phyloP scores from a whole-genome alignment of 768 basidiomycete genomes.

The Panaeolus papilionaceus region DNA sequence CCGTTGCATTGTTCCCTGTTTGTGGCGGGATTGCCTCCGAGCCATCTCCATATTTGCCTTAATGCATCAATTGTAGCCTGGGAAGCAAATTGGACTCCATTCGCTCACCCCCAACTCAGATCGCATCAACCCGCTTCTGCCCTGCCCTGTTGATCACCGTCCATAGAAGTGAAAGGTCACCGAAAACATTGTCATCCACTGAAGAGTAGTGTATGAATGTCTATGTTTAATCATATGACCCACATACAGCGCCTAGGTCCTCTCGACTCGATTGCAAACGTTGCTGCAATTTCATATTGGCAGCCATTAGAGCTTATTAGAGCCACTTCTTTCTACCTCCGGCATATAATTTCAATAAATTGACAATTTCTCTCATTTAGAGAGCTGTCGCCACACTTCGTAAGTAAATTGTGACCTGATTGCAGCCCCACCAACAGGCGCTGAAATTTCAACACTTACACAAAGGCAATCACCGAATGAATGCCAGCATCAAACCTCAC shows the following conservation, averaged over 20 bases:
- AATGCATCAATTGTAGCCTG: constrained; percentile 8
- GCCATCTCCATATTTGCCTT: constrained; percentile 1
- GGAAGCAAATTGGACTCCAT: background rate
- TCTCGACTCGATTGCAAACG: too few species aligned
- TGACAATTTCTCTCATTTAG: background rate
- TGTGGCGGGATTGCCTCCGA: constrained; percentile 7
- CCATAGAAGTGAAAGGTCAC: too few species aligned
- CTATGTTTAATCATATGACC: too few species aligned
- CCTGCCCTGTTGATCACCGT: background rate
- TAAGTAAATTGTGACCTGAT: background rate
- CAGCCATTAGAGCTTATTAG: too few species aligned
- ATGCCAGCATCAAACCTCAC: background rate
- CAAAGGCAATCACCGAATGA: constrained; percentile 4
- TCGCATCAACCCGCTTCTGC: background rate
- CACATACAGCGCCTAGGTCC: too few species aligned
- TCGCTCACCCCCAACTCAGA: background rate
- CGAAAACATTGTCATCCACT: too few species aligned
- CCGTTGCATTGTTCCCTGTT: background rate
- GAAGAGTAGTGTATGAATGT: too few species aligned
- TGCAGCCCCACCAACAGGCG: background rate
- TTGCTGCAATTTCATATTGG: too few species aligned
- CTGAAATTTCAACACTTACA: background rate
- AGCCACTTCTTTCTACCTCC: background rate
- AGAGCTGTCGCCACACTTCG: background rate
- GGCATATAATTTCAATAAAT: background rate